These are phyloP conservation scores for Closterium sp. DNA, from an alignment of 139 green algal genomes.

Conservation along the genomic window DNA sequence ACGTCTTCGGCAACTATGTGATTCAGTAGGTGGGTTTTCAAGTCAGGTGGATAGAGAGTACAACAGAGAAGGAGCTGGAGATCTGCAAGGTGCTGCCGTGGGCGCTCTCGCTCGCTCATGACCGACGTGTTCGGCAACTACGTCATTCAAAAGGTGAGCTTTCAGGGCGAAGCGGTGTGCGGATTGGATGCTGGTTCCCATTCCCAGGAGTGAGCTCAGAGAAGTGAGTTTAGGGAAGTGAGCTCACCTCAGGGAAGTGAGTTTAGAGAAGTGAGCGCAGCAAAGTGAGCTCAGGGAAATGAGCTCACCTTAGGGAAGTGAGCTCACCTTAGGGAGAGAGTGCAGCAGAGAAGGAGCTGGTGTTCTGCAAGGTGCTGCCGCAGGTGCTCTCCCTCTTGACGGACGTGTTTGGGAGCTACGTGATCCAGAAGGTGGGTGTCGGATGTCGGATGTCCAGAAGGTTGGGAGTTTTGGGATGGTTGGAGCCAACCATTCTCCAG, in stretches of 20 bases:
- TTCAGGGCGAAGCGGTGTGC: too few species aligned
- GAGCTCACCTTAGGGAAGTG: too few species aligned
- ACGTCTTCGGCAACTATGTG: conserved; percentile 88
- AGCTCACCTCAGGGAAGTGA: too few species aligned
- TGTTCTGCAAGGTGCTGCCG: conserved; percentile 71
- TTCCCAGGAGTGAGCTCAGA: too few species aligned
- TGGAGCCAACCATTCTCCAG: background rate
- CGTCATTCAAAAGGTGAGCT: conserved; percentile 71
- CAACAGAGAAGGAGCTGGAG: conserved; percentile 61
- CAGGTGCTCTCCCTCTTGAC: conserved; percentile 71
- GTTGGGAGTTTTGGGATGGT: background rate
- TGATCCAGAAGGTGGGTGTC: conserved; percentile 68
- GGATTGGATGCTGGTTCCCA: too few species aligned
- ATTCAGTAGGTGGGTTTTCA: conserved; percentile 62
- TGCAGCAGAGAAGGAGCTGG: conserved; percentile 56
- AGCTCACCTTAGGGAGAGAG: too few species aligned
- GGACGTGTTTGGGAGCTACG: conserved; percentile 87
- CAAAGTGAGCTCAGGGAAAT: too few species aligned
- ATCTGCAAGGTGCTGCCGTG: conserved; percentile 69
- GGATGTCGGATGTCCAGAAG: background rate
- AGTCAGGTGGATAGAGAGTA: conserved; percentile 34
- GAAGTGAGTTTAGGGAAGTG: too few species aligned
- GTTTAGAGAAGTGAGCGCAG: too few species aligned
- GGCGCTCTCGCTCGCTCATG: conserved; percentile 69
- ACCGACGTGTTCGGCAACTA: conserved; percentile 91